Conservation (phyloP, 441 rosid genomes). For the Erodium moschatum region DNA sequence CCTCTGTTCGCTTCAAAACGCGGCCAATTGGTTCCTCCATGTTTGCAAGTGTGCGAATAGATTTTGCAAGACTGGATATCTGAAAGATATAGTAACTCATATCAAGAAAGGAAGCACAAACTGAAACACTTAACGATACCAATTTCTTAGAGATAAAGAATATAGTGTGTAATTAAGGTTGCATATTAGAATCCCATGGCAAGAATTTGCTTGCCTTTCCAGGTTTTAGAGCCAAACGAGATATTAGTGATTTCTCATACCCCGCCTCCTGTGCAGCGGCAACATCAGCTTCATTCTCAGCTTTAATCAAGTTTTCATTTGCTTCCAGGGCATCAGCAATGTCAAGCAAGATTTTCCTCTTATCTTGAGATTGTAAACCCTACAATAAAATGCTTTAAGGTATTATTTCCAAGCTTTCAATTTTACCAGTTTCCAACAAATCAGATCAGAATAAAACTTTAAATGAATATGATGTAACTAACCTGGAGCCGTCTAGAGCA, state of each 20-base stretch:
- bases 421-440: not conserved
- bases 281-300: slow-evolving; percentile 41
- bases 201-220: slow-evolving; percentile 32
- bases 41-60: slow-evolving; percentile 40
- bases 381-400: slow-evolving; percentile 10
- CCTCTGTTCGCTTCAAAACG: slow-evolving; percentile 43
- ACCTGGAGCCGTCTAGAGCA: slow-evolving; percentile 7
- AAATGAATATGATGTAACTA: not conserved
- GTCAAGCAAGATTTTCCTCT: slow-evolving; percentile 34
- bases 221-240: slow-evolving; percentile 39
- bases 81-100: slow-evolving; percentile 19
- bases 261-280: slow-evolving; percentile 36
- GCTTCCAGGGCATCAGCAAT: slow-evolving; percentile 40
- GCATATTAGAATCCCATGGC: slow-evolving; percentile 7
- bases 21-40: slow-evolving; percentile 54
- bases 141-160: not conserved
- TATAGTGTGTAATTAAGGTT: not conserved
- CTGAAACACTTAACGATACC: not conserved
- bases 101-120: not conserved
- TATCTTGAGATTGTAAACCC: slow-evolving; percentile 31
- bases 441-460: not conserved
- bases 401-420: not conserved
- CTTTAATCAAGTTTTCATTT: slow-evolving; percentile 29
- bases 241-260: slow-evolving; percentile 33
- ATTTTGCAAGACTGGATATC: slow-evolving; percentile 38